Conservation (phyloP, 139 green algal species). For the Chlorella sp. region DNA sequence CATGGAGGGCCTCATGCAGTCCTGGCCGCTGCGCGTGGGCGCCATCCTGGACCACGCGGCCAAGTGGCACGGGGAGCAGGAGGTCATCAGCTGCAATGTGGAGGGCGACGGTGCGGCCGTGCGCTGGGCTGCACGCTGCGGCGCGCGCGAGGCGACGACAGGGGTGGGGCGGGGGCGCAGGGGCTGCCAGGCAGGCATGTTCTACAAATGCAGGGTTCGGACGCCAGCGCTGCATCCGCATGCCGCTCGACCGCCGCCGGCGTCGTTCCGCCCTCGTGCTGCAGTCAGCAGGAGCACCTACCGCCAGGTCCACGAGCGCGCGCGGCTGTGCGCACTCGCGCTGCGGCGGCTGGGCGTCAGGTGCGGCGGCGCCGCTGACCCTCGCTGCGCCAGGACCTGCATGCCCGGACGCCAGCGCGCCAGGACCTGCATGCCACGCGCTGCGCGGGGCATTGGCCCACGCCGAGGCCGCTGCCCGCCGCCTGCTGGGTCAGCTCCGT, state of each 20-base stretch:
- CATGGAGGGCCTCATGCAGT: slow-evolving; percentile 51
- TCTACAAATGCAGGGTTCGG: too few relatives aligned
- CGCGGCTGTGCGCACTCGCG: slow-evolving; percentile 59
- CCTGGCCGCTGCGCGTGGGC: slow-evolving; percentile 33
- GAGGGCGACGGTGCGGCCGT: not conserved
- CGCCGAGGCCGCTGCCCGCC: not conserved
- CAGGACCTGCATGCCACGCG: not conserved
- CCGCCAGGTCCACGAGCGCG: slow-evolving; percentile 47
- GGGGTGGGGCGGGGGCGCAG: too few relatives aligned
- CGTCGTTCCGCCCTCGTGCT: not conserved
- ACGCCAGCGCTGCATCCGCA: not conserved
- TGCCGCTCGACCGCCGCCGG: not conserved
- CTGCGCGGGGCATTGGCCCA: not conserved
- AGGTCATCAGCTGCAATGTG: slow-evolving; percentile 36
- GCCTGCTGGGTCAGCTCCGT: not conserved
- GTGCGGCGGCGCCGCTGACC: slow-evolving; percentile 29
- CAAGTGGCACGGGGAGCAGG: slow-evolving; percentile 66
- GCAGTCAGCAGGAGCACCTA: not conserved
- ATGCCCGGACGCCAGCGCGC: too few relatives aligned
- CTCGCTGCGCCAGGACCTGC: too few relatives aligned
- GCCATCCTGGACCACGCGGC: slow-evolving; percentile 65
- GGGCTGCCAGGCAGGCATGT: not conserved
- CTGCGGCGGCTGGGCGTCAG: slow-evolving; percentile 59
- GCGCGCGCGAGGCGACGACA: not conserved
- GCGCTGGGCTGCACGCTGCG: not conserved